These are phyloP conservation scores for Aspergillus haitiensis DNA, from an alignment of 495 filamentous ascomycete genomes.

Conservation along the genomic window DNA sequence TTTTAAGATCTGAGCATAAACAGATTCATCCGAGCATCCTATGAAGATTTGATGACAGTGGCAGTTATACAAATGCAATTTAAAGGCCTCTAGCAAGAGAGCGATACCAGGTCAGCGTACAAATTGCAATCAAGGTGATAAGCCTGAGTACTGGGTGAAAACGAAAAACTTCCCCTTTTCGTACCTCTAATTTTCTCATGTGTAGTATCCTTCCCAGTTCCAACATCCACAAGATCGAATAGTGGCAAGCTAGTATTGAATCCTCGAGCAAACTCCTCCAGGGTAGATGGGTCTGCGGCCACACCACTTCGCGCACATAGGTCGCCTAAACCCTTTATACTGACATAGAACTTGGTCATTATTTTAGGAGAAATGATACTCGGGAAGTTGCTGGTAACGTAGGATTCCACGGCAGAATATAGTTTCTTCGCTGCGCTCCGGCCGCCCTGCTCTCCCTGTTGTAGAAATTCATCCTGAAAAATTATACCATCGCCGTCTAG, in stretches of 20 bases:
- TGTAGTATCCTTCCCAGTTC: slow-evolving; percentile 64
- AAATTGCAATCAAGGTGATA: neutral
- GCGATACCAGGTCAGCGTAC: slow-evolving; percentile 16
- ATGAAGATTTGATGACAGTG: slow-evolving; percentile 82
- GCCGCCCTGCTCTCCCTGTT: slow-evolving; percentile 67
- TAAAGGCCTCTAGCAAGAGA: slow-evolving; percentile 61
- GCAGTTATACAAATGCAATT: slow-evolving; percentile 62
- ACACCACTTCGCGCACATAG: slow-evolving; percentile 58
- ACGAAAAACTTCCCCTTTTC: slow-evolving; percentile 19
- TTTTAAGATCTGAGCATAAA: slow-evolving; percentile 71
- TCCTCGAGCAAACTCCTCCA: slow-evolving; percentile 71
- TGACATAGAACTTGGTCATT: slow-evolving; percentile 67
- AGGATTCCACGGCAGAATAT: slow-evolving; percentile 50
- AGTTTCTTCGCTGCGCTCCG: slow-evolving; percentile 67
- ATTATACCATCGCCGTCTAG: slow-evolving; percentile 79
- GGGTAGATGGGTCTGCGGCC: slow-evolving; percentile 47
- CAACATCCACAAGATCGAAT: slow-evolving; percentile 78
- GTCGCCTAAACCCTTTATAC: slow-evolving; percentile 63
- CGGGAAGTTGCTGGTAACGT: slow-evolving; percentile 46
- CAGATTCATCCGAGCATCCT: slow-evolving; percentile 74
- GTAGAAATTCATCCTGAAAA: slow-evolving; percentile 66
- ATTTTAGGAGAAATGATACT: slow-evolving; percentile 58
- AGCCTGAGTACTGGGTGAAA: slow-evolving; percentile 1
- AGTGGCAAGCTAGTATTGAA: slow-evolving; percentile 70
- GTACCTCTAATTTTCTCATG: slow-evolving; percentile 76